phyloP scores from a whole-genome alignment of 768 basidiomycete species.

The Pleurotus salmoneostramineus region DNA sequence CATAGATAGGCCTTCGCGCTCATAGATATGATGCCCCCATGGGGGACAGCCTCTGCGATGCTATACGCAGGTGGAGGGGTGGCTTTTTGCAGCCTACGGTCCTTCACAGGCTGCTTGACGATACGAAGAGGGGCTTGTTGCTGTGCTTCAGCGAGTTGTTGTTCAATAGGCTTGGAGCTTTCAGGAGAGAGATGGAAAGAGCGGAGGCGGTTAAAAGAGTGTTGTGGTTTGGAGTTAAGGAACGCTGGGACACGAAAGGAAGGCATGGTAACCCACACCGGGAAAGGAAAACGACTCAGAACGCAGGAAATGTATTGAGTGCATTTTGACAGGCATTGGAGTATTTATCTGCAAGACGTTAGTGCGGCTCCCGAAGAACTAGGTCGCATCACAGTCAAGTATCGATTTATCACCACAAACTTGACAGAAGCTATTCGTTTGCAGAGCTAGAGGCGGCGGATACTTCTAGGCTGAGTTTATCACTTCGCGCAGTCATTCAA shows the following conservation, averaged over 20 bases:
- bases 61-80: not conserved
- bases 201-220: constrained; percentile 35
- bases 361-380: too few species aligned
- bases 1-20: constrained; percentile 14
- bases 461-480: not conserved
- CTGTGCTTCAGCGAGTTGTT: constrained; percentile 15
- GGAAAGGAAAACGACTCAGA: not conserved
- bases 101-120: not conserved
- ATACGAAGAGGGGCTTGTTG: constrained; percentile 4
- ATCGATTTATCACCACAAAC: not conserved
- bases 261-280: constrained; percentile 13
- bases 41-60: not conserved
- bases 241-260: constrained; percentile 25
- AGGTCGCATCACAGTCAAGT: not conserved
- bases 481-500: not conserved
- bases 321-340: not conserved
- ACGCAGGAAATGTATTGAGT: not conserved
- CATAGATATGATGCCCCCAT: not conserved
- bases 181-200: constrained; percentile 37
- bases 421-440: not conserved
- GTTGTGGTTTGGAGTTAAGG: constrained; percentile 20
- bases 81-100: not conserved
- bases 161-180: constrained; percentile 10
- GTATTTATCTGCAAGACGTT: not conserved
- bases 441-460: not conserved